These are phyloP conservation scores for Myxozyma nipponensis DNA, from an alignment of 805 yeast species.

Conservation along the genomic window DNA sequence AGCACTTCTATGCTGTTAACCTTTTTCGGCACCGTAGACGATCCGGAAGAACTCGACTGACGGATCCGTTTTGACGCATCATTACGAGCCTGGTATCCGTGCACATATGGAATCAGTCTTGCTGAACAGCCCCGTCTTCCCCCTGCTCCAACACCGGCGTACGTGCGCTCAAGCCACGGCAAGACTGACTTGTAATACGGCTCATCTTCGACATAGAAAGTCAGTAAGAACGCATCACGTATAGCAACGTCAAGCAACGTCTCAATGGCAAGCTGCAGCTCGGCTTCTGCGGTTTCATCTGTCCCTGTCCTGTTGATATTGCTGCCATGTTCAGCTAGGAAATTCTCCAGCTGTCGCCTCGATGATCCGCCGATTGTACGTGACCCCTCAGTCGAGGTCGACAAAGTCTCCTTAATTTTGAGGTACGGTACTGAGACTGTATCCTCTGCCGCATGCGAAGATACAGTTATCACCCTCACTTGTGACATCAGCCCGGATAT, in stretches of 20 bases:
- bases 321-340: background rate
- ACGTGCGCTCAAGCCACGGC: background rate
- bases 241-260: slow-evolving; percentile 10
- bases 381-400: background rate
- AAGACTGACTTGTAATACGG: slow-evolving; percentile 7
- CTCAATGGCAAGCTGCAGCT: slow-evolving; percentile 10
- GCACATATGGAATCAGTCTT: slow-evolving; percentile 1
- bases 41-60: background rate
- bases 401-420: background rate
- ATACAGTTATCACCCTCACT: slow-evolving; percentile 3
- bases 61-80: slow-evolving; percentile 4
- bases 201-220: slow-evolving; percentile 6
- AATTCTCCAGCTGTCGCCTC: background rate
- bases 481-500: slow-evolving; percentile 3
- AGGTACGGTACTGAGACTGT: slow-evolving; percentile 17
- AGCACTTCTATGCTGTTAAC: background rate
- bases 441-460: slow-evolving; percentile 15
- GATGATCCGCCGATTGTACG: background rate
- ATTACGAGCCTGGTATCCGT: background rate
- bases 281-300: background rate
- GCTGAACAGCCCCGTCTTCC: too few species aligned
- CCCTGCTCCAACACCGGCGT: background rate
- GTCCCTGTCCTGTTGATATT: background rate
- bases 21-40: background rate
- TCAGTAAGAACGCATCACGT: slow-evolving; percentile 17